Evolutionary conservation across 352 stramenopile genomes (phyloP).

Genomic region (Globisporangium ultimum): DNA sequence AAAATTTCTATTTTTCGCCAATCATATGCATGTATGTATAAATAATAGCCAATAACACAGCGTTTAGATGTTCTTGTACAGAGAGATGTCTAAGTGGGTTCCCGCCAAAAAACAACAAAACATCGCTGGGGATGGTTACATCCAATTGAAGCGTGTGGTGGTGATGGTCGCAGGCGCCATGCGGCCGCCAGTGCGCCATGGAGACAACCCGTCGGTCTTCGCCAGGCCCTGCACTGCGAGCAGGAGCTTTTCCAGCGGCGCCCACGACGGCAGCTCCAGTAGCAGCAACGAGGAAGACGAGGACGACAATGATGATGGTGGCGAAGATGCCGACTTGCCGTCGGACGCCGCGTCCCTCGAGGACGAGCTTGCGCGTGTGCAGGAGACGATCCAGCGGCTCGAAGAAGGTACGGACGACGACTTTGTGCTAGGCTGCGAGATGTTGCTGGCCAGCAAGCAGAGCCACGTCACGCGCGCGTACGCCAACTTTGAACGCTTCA

Average conservation of each 20-base stretch:
- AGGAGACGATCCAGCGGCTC: slow-evolving; percentile 24
- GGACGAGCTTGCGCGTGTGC: slow-evolving; percentile 19
- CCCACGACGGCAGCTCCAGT: slow-evolving; percentile 13
- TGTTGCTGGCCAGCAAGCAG: slow-evolving; percentile 22
- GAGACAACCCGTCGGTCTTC: background rate
- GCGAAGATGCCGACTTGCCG: slow-evolving; percentile 9
- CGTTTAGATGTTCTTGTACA: slow-evolving; percentile 1
- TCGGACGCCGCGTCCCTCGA: slow-evolving; percentile 26
- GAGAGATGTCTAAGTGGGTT: background rate
- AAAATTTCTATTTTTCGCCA: slow-evolving; percentile 4
- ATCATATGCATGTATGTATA: background rate
- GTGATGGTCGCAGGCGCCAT: background rate
- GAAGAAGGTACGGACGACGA: slow-evolving; percentile 30
- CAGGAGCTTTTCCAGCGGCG: slow-evolving; percentile 6
- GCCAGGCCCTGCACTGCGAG: background rate
- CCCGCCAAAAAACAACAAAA: slow-evolving; percentile 1
- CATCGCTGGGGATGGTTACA: background rate
- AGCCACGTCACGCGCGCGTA: slow-evolving; percentile 24
- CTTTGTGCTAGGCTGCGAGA: slow-evolving; percentile 29
- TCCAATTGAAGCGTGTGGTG: background rate
- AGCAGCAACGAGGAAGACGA: slow-evolving; percentile 10
- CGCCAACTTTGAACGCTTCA: slow-evolving; percentile 25
- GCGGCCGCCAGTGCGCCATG: background rate
- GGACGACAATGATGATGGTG: slow-evolving; percentile 7
- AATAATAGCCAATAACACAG: background rate